A percentile compares a stretch with the other conserved stretches of the same genome.
Evolutionary conservation across 106 monocot genomes (phyloP).

Genomic region (Apostasia shenzhenica): DNA sequence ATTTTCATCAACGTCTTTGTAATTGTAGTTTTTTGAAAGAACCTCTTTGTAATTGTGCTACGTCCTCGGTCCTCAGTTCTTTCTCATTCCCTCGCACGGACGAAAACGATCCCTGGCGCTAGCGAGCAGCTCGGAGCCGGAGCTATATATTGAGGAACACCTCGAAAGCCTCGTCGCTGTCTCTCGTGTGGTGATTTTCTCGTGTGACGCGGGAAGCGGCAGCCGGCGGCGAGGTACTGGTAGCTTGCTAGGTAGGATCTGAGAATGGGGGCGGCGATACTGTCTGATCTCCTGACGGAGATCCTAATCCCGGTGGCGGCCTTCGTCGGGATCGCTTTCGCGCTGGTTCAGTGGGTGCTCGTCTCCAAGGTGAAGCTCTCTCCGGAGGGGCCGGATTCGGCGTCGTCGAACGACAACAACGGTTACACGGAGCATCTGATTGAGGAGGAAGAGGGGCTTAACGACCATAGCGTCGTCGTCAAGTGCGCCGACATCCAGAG

Average conservation of each 20-base stretch:
- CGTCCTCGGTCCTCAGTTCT: no score
- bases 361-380: slow-evolving; percentile 48
- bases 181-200: neutral
- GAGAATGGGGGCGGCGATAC: slow-evolving; percentile 37
- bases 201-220: neutral
- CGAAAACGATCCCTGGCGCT: no score
- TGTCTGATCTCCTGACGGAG: slow-evolving; percentile 46
- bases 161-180: neutral
- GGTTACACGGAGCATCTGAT: slow-evolving; percentile 42
- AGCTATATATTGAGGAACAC: neutral
- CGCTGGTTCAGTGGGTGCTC: slow-evolving; percentile 51
- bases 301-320: slow-evolving; percentile 53
- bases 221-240: neutral
- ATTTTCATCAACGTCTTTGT: no score
- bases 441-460: slow-evolving; percentile 58
- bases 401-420: slow-evolving; percentile 23
- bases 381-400: neutral
- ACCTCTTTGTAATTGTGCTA: no score
- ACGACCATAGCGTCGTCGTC: slow-evolving; percentile 15
- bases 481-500: slow-evolving; percentile 75
- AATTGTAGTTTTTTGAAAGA: no score
- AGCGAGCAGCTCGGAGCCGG: no score
- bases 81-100: no score
- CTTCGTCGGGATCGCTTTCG: slow-evolving; percentile 52
- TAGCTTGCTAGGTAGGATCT: neutral